Evolutionary conservation across 352 stramenopile genomes (phyloP).

Genomic region (Phytophthora rubi): DNA sequence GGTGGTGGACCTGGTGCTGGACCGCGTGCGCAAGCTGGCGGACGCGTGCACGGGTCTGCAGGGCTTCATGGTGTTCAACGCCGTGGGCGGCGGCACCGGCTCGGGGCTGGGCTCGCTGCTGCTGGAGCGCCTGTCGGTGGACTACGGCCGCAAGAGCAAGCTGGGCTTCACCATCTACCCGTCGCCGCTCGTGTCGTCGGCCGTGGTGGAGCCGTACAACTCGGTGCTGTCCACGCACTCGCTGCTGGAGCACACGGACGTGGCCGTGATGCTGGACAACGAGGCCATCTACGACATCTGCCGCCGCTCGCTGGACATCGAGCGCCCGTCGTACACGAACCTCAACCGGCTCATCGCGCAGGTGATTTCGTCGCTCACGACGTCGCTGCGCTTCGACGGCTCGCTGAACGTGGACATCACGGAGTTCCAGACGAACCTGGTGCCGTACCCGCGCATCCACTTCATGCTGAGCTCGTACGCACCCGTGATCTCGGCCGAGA

Average conservation of each 20-base stretch:
- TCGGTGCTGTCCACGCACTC: constrained; percentile 95
- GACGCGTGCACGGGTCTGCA: constrained; percentile 97
- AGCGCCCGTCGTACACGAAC: constrained; percentile 97
- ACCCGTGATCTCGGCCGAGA: constrained; percentile 95
- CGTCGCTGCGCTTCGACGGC: constrained; percentile 96
- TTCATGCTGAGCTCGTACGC: constrained; percentile 98
- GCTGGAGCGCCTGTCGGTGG: constrained; percentile 94
- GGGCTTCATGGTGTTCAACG: constrained; percentile 98
- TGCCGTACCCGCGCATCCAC: constrained; percentile 97
- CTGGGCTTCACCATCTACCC: constrained; percentile 98
- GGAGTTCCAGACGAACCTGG: constrained; percentile 98
- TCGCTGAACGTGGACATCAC: constrained; percentile 97
- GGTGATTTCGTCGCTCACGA: constrained; percentile 96
- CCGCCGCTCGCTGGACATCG: constrained; percentile 95
- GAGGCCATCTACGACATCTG: constrained; percentile 97
- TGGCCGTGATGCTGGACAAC: constrained; percentile 96
- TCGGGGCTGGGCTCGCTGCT: constrained; percentile 97
- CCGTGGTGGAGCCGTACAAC: constrained; percentile 99
- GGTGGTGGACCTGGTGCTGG: constrained; percentile 96
- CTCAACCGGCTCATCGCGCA: constrained; percentile 97
- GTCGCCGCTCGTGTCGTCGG: constrained; percentile 95
- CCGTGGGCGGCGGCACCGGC: constrained; percentile 96
- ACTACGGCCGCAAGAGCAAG: constrained; percentile 98
- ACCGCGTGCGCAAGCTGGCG: constrained; percentile 96
- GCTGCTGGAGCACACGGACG: constrained; percentile 96